phyloP scores from a whole-genome alignment of 345 rosid species.

The Hibiscus trionum region DNA sequence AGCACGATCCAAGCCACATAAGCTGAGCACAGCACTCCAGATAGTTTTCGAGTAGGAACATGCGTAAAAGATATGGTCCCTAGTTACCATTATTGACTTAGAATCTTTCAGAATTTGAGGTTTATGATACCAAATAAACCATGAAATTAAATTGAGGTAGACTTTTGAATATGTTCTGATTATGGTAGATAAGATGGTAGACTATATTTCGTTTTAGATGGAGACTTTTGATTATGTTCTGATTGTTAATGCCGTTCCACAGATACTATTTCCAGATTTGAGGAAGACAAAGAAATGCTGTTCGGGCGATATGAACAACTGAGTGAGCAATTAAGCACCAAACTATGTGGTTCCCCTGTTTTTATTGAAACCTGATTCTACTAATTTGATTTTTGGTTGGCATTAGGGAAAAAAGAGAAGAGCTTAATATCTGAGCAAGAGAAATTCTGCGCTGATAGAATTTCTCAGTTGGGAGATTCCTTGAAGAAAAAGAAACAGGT shows the following conservation, averaged over 20 bases:
- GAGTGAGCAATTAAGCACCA: slow-evolving; percentile 35
- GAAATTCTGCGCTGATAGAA: slow-evolving; percentile 49
- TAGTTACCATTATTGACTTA: too few relatives aligned
- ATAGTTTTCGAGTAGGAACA: too few relatives aligned
- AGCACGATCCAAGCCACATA: too few relatives aligned
- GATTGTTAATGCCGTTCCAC: slow-evolving; percentile 15
- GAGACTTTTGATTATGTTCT: neutral
- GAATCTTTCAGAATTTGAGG: too few relatives aligned
- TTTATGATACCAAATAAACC: too few relatives aligned
- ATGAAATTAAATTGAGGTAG: neutral
- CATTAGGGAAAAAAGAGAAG: slow-evolving; percentile 69
- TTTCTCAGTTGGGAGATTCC: slow-evolving; percentile 52
- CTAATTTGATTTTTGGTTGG: slow-evolving; percentile 16
- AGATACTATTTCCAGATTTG: slow-evolving; percentile 64
- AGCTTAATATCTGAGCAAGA: slow-evolving; percentile 54
- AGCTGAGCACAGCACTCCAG: too few relatives aligned
- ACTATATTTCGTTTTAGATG: neutral
- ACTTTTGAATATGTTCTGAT: neutral
- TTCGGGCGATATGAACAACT: slow-evolving; percentile 64
- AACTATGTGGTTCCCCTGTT: slow-evolving; percentile 3
- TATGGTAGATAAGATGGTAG: neutral
- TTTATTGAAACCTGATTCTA: slow-evolving; percentile 1
- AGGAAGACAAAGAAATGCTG: slow-evolving; percentile 75
- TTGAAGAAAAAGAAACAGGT: slow-evolving; percentile 67
- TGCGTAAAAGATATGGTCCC: too few relatives aligned